Evolutionary conservation across 208 protist species (phyloP), one percentile per base, ranked within the genome.

Genomic region (Crithidia sp.): DNA sequence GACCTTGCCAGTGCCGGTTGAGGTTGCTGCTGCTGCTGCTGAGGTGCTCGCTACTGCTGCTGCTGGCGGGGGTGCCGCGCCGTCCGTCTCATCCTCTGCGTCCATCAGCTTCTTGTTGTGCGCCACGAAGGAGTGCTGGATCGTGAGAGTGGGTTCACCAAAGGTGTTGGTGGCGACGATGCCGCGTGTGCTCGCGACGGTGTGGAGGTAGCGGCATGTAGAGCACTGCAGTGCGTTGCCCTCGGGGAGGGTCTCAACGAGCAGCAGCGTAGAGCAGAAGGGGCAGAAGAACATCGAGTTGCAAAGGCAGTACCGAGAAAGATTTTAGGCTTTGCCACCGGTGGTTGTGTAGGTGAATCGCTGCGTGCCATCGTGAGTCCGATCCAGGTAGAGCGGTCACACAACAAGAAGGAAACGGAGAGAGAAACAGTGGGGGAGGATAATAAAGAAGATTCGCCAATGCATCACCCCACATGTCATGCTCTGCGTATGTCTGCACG

Each of bases 221-320:
- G 87, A 71, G 64, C 93, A 97, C 10, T 69, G 41, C 44, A 97
- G 79, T 14, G 73, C 79, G 55, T 89, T 89, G 17, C 67, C 69
- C 2, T 77, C 68, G 37, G 76, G 39, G 28, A 77, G 54, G 2
- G 73, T 76, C 64, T 83, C 79, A 65, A 95, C 71, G 16, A 95
- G 80, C 50, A 97, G 76, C 55, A 95, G 81, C 28, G 93, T 95
- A 0, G 90, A 92, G 68, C 93, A 97, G 69, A 95, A 97, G 10
- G 93, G 93, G 40, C 93, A 97, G 63, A 97, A 97, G 68, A 92
- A 95, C 93, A 97, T 96, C 0, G 0, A 0, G 40, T 7, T 4
- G 39, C 40, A 52, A 43, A 36, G 45, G 1, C 4, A 10, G n/a
- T 5, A 16, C 7, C 8, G 45, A 61, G 12, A 5, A 45, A 2